Conservation (phyloP, 192 early-diverging fungal species). For the Martensiomyces pterosporus region DNA sequence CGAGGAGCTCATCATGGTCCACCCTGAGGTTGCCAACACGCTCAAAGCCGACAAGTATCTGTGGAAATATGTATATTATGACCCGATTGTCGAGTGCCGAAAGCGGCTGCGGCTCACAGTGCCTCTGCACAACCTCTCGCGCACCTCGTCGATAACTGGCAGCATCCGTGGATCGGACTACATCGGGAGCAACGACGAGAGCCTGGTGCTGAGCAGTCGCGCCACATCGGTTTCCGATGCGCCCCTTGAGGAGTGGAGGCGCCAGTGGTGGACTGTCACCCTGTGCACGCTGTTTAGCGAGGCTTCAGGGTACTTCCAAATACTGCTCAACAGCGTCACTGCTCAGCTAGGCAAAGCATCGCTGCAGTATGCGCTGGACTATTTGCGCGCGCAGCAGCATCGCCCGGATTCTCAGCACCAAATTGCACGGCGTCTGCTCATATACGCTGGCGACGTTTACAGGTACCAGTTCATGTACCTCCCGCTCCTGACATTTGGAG, state of each 20-base stretch:
- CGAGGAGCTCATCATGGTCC: slow-evolving; percentile 21
- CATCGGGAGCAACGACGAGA: slow-evolving; percentile 13
- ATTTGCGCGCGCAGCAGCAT: slow-evolving; percentile 2
- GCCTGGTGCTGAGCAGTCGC: slow-evolving; percentile 9
- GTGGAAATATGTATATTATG: slow-evolving; percentile 37
- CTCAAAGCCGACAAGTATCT: slow-evolving; percentile 22
- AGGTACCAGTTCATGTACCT: slow-evolving; percentile 44
- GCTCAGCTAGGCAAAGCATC: slow-evolving; percentile 7
- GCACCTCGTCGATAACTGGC: slow-evolving; percentile 21
- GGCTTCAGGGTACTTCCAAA: slow-evolving; percentile 37
- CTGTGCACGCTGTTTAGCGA: slow-evolving; percentile 36
- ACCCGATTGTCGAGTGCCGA: slow-evolving; percentile 41
- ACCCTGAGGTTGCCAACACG: slow-evolving; percentile 15
- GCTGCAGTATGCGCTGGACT: slow-evolving; percentile 6
- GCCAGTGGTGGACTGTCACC: slow-evolving; percentile 36
- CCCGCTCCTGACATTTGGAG: slow-evolving; percentile 19
- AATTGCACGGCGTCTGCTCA: slow-evolving; percentile 27
- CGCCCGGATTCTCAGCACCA: slow-evolving; percentile 4
- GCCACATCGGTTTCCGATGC: slow-evolving; percentile 4
- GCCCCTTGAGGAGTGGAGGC: slow-evolving; percentile 26
- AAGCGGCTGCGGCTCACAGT: slow-evolving; percentile 32
- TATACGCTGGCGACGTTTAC: slow-evolving; percentile 39
- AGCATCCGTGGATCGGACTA: slow-evolving; percentile 15
- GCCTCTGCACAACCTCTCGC: slow-evolving; percentile 25
- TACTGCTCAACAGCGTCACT: slow-evolving; percentile 11